Evolutionary conservation across 345 rosid genomes (phyloP).

Genomic region (Citrus unshiu): DNA sequence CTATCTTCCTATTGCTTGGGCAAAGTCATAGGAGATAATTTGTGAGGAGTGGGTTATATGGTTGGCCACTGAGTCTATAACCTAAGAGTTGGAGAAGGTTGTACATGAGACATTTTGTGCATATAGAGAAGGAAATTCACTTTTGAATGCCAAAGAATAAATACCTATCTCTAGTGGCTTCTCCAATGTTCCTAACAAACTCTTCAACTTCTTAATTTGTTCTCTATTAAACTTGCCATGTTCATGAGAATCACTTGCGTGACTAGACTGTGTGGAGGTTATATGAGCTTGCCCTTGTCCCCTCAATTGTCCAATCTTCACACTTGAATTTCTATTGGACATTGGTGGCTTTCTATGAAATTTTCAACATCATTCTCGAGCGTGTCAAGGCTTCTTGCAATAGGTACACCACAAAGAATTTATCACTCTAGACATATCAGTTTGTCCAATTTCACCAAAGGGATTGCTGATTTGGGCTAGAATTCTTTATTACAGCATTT

Average conservation of each 20-base stretch:
- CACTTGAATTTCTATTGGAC: not conserved
- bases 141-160: too few species aligned
- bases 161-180: rapidly evolving
- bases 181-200: not conserved
- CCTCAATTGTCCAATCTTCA: not conserved
- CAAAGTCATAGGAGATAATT: too few species aligned
- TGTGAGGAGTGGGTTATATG: too few species aligned
- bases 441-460: too few species aligned
- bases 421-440: too few species aligned
- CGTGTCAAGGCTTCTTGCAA: not conserved
- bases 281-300: too few species aligned
- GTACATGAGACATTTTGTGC: not conserved
- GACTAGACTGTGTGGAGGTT: not conserved
- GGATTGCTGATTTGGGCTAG: too few species aligned
- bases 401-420: too few species aligned
- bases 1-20: too few species aligned
- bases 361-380: not conserved
- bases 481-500: too few species aligned
- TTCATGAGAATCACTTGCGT: too few species aligned
- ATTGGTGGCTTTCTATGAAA: not conserved
- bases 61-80: not conserved
- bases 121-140: not conserved
- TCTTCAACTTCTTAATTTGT: not conserved
- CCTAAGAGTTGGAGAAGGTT: not conserved
- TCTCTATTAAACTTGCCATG: not conserved